Evolutionary conservation across 2,329 filamentous ascomycete species (phyloP), one percentile per base, ranked within the genome.

Genomic region (Nemania sp.): DNA sequence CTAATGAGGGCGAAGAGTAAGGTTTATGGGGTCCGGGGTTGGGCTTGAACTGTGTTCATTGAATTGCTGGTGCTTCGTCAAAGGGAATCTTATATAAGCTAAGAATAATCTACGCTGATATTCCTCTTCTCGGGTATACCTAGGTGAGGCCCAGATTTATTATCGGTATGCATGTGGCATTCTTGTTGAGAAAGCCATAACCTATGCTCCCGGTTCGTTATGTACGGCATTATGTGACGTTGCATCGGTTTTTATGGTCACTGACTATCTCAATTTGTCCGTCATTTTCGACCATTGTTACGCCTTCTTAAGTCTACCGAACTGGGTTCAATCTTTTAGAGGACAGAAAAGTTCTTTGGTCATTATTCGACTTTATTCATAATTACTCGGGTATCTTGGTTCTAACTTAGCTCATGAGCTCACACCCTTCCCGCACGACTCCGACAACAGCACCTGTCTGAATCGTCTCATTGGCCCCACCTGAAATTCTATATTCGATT

Each of bases 371-470:
- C 32, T 24, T 51, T 20, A 49, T 70, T 64, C 27, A 6, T 52
- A 35, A 32, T 15, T 51, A 54, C 8, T 43, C 24, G 59, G 63
- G 66, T 66, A 69, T 71, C 65, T 62, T 54, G 13, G 32, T 49
- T 56, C 10, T 45, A 67, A 72, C 26, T 56, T 72, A 76, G 63
- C 75, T 72, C 80, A 82, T 83, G 73, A 98, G 82, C 79, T 97
- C 95, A 32, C 93, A 94, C 0, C 96, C 96, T 64, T 88, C 92
- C 69, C 96, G 86, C 49, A 99, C 88, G 5, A 97, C 93, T 1
- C 95, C 96, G 11, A 98, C 93, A 53, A 98, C 85, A 0, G 94
- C 96, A 6, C 96, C 95, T 0, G 96, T 98, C 83, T 99, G 96
- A 66, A 99, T 88, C 5, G 85, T 83, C 82, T 99, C 96, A 66